A percentile compares a stretch with the other conserved stretches of the same genome.
Evolutionary conservation across 1,139 yeast genomes (phyloP).

Genomic region (Hyphopichia burtonii): DNA sequence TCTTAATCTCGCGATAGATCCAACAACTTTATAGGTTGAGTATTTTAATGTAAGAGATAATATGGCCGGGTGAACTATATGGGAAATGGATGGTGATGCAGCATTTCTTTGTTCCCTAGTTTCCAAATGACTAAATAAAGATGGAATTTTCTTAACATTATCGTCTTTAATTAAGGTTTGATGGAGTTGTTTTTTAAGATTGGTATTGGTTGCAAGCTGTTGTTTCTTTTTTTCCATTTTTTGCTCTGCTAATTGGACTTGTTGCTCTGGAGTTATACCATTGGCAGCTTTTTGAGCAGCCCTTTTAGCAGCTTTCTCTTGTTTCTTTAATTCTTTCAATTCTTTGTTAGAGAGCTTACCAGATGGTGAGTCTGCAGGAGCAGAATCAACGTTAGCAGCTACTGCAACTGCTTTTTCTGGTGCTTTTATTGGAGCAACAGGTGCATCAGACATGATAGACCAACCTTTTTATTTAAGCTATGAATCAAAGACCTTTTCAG

Average conservation of each 20-base stretch:
- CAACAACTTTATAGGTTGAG: conserved; percentile 83
- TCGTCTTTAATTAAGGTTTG: conserved; percentile 50
- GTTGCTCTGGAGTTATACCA: conserved; percentile 49
- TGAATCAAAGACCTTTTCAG: no score
- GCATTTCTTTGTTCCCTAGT: conserved; percentile 77
- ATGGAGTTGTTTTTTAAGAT: conserved; percentile 55
- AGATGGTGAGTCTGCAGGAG: conserved; percentile 11
- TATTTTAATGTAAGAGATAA: conserved; percentile 76
- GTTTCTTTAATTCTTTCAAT: conserved; percentile 81
- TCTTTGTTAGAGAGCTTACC: conserved; percentile 68
- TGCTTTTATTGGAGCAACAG: conserved; percentile 1
- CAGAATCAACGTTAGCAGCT: conserved; percentile 6
- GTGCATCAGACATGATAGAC: neutral
- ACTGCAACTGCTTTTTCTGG: conserved; percentile 6
- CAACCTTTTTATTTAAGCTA: neutral
- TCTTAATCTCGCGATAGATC: conserved; percentile 81
- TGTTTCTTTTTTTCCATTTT: conserved; percentile 40
- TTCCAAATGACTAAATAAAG: conserved; percentile 86
- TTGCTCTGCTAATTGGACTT: conserved; percentile 37
- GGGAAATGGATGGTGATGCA: conserved; percentile 57
- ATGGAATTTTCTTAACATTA: conserved; percentile 45
- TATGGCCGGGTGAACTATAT: conserved; percentile 85
- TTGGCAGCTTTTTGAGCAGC: conserved; percentile 62
- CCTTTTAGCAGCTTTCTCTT: conserved; percentile 87
- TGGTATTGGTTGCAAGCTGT: conserved; percentile 41